phyloP scores from a whole-genome alignment of 73 alveolate species.

The Paramecium pentaurelia region DNA sequence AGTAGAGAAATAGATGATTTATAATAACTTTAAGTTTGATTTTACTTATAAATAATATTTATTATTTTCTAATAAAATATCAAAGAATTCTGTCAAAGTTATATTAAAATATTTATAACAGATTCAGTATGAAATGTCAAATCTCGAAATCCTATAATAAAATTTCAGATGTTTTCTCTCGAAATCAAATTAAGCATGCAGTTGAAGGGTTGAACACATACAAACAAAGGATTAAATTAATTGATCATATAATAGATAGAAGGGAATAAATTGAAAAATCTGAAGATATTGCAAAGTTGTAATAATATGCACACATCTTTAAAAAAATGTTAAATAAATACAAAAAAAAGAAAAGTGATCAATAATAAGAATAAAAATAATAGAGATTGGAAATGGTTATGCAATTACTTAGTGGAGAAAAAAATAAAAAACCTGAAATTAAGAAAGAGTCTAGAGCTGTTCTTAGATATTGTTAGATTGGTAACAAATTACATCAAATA shows the following conservation, averaged over 20 bases:
- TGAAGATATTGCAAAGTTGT: neutral
- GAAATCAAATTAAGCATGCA: neutral
- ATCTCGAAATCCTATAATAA: neutral
- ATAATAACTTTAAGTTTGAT: neutral
- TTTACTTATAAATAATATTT: neutral
- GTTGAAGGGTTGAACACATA: neutral
- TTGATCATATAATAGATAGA: constrained; percentile 6
- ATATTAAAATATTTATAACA: neutral
- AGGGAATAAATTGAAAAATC: constrained; percentile 32
- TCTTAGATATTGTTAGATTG: neutral
- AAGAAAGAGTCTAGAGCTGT: neutral
- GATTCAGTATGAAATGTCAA: neutral
- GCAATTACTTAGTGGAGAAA: neutral
- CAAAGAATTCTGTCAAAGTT: neutral
- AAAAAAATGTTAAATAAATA: neutral
- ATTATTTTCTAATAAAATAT: neutral
- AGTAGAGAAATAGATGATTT: neutral
- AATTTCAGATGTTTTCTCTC: constrained; percentile 29
- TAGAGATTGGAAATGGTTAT: constrained; percentile 8
- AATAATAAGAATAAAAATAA: neutral
- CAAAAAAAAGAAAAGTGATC: neutral
- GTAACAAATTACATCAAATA: neutral
- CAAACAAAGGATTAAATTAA: neutral
- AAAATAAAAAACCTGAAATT: neutral
- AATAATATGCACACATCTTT: neutral